A percentile compares a stretch with the other conserved stretches of the same genome.
Evolutionary conservation across 805 yeast species (phyloP).

Genomic region (Nakazawaea wickerhamii): DNA sequence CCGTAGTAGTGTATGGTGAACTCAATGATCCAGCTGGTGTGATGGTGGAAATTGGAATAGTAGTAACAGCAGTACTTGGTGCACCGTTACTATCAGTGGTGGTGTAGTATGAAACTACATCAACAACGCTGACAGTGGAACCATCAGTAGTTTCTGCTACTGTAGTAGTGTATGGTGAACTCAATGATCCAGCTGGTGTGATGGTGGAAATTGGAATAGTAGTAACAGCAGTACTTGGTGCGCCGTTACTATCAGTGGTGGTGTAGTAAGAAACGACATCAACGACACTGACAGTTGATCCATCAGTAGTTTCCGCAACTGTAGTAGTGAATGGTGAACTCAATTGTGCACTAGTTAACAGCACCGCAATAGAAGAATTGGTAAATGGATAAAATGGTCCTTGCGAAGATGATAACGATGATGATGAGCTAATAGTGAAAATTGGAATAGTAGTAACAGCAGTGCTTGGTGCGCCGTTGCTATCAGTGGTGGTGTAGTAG

Average conservation of each 20-base stretch:
- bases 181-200: neutral
- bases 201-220: constrained; percentile 1
- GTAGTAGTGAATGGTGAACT: neutral
- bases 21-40: too few relatives aligned
- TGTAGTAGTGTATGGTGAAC: neutral
- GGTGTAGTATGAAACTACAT: neutral
- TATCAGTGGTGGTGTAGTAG: constrained; percentile 1
- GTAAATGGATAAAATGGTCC: too few relatives aligned
- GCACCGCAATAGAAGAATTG: too few relatives aligned
- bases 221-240: constrained; percentile 1
- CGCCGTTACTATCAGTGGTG: neutral
- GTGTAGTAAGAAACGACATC: neutral
- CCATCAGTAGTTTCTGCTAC: neutral
- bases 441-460: neutral
- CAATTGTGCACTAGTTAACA: neutral
- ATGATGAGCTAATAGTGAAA: neutral
- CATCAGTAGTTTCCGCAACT: neutral
- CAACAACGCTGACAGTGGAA: neutral
- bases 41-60: neutral
- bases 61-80: neutral
- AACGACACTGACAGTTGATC: neutral
- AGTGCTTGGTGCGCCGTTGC: neutral
- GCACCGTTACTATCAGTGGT: neutral
- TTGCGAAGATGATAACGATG: too few relatives aligned
- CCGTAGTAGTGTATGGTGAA: too few relatives aligned